Evolutionary conservation across 345 rosid genomes (phyloP).

Genomic region (Linum lewisii): DNA sequence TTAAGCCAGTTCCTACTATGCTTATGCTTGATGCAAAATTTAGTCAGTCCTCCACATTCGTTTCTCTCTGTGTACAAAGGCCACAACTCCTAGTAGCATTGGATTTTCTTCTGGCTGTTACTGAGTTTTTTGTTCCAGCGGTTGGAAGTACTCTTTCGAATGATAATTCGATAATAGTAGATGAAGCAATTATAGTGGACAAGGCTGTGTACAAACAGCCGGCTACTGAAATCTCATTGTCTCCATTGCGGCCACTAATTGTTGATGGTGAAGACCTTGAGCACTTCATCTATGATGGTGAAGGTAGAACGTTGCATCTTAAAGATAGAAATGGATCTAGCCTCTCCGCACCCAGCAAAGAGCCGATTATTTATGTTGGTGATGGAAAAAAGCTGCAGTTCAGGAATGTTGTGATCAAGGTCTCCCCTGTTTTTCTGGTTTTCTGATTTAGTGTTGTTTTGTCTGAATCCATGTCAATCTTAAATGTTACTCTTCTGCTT

Average conservation of each 20-base stretch:
- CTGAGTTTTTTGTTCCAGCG: slow-evolving; percentile 85
- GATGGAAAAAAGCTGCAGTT: slow-evolving; percentile 69
- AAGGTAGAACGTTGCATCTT: slow-evolving; percentile 64
- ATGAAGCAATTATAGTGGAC: slow-evolving; percentile 57
- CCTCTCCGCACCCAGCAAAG: slow-evolving; percentile 57
- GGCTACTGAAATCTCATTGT: slow-evolving; percentile 48
- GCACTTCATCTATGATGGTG: slow-evolving; percentile 81
- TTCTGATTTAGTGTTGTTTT: background rate
- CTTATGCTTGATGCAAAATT: slow-evolving; percentile 85
- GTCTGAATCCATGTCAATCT: background rate
- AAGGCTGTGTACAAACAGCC: slow-evolving; percentile 55
- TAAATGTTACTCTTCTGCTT: background rate
- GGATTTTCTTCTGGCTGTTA: slow-evolving; percentile 86
- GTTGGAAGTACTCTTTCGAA: slow-evolving; percentile 55
- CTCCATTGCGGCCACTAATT: slow-evolving; percentile 75
- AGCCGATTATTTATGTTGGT: slow-evolving; percentile 70
- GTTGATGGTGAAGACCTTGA: slow-evolving; percentile 69
- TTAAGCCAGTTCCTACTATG: slow-evolving; percentile 68
- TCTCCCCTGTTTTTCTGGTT: slow-evolving; percentile 19
- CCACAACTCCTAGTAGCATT: slow-evolving; percentile 94
- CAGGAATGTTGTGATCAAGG: slow-evolving; percentile 80
- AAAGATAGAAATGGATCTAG: slow-evolving; percentile 57
- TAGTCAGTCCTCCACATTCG: slow-evolving; percentile 44
- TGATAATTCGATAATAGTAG: slow-evolving; percentile 44
- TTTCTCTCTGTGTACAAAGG: slow-evolving; percentile 70